Evolutionary conservation across 441 rosid genomes (phyloP).

Genomic region (Adansonia madagascariensis): DNA sequence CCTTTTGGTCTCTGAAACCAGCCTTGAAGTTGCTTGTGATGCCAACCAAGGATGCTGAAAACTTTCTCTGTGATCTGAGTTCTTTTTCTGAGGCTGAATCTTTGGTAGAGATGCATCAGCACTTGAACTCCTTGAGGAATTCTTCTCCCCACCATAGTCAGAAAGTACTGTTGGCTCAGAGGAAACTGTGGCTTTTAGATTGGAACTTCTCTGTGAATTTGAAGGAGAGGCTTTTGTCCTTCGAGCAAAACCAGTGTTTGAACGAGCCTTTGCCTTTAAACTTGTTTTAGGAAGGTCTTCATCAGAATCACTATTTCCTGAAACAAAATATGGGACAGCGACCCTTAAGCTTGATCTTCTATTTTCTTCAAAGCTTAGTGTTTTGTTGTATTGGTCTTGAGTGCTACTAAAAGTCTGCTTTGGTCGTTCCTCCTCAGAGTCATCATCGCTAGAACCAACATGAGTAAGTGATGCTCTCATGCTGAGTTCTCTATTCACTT

Average conservation of each 20-base stretch:
- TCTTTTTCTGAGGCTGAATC: constrained; percentile 26
- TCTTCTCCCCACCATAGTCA: constrained; percentile 27
- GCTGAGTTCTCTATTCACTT: constrained; percentile 38
- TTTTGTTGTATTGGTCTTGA: constrained; percentile 27
- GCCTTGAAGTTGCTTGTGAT: constrained; percentile 42
- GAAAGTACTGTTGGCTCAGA: constrained; percentile 23
- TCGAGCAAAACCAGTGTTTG: constrained; percentile 50
- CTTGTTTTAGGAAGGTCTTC: constrained; percentile 43
- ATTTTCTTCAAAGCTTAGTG: constrained; percentile 35
- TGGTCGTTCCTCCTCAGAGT: constrained; percentile 41
- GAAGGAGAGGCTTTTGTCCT: constrained; percentile 54
- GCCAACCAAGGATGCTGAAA: constrained; percentile 31
- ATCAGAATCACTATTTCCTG: constrained; percentile 47
- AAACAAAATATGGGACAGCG: constrained; percentile 38
- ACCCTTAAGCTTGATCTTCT: constrained; percentile 39
- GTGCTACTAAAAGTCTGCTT: constrained; percentile 24
- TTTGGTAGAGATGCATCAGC: constrained; percentile 29
- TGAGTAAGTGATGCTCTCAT: constrained; percentile 33
- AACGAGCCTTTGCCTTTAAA: constrained; percentile 35
- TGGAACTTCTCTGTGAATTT: constrained; percentile 32
- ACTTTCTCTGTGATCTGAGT: constrained; percentile 29
- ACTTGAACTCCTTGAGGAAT: constrained; percentile 35
- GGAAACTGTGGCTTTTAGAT: constrained; percentile 24
- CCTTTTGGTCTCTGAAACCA: constrained; percentile 37
- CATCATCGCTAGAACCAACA: constrained; percentile 42